phyloP scores from a whole-genome alignment of 2,329 filamentous ascomycete genomes.

The Aspergillus fructus region DNA sequence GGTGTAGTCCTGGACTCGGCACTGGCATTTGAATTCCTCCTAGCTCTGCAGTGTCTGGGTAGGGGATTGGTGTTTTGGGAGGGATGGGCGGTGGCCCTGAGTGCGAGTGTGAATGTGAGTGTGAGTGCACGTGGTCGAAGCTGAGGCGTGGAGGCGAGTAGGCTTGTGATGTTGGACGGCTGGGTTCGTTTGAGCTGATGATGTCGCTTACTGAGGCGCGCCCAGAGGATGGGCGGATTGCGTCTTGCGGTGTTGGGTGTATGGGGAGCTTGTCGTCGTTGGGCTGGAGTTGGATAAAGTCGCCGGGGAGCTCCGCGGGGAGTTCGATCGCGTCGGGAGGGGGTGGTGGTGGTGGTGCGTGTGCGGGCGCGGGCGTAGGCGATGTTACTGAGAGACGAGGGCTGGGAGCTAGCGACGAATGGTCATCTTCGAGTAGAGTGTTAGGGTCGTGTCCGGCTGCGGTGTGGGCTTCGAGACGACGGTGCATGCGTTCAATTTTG shows the following conservation, averaged over 20 bases:
- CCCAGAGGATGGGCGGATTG: conserved; percentile 21
- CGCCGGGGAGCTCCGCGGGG: conserved; percentile 52
- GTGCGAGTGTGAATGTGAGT: conserved; percentile 12
- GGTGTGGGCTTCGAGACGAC: conserved; percentile 58
- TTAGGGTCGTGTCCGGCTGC: conserved; percentile 32
- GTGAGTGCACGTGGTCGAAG: conserved; percentile 28
- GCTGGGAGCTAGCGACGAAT: conserved; percentile 15
- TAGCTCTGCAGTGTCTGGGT: conserved; percentile 16
- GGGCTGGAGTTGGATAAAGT: conserved; percentile 32
- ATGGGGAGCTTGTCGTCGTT: conserved; percentile 32
- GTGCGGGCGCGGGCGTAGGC: neutral
- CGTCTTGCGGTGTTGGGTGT: conserved; percentile 32
- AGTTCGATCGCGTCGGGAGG: conserved; percentile 56
- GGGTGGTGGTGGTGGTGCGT: neutral
- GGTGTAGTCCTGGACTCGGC: conserved; percentile 22
- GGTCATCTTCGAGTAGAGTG: conserved; percentile 32
- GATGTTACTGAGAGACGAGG: conserved; percentile 9
- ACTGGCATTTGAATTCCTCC: conserved; percentile 36
- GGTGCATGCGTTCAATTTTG: conserved; percentile 75
- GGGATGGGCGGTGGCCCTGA: conserved; percentile 65
- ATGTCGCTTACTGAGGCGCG: conserved; percentile 29
- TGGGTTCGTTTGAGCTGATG: conserved; percentile 33
- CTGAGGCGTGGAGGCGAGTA: conserved; percentile 36
- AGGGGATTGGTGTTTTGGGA: conserved; percentile 71
- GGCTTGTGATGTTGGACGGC: conserved; percentile 28